Evolutionary conservation across 2,329 filamentous ascomycete genomes (phyloP).

Genomic region (Xylaria digitata): DNA sequence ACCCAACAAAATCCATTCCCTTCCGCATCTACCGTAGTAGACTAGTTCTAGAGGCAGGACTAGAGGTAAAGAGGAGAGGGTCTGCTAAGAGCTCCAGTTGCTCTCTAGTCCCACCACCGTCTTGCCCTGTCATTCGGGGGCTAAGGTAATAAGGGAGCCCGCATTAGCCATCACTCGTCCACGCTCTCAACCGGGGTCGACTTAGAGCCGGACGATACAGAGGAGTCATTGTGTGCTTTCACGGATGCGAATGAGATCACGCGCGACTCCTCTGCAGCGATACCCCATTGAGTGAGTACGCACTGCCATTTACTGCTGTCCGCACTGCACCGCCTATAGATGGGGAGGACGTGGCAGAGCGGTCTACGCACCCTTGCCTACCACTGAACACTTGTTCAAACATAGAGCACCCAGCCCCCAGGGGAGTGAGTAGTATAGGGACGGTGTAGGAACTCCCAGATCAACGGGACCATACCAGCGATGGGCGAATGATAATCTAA

Average conservation of each 20-base stretch:
- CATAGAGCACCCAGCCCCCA: conserved; percentile 17
- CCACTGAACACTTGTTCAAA: conserved; percentile 31
- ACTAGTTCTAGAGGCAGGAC: conserved; percentile 21
- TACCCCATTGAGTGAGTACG: conserved; percentile 17
- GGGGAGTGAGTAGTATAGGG: background rate
- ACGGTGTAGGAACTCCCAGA: conserved; percentile 22
- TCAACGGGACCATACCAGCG: conserved; percentile 6
- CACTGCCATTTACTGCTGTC: conserved; percentile 20
- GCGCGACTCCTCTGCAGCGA: conserved; percentile 26
- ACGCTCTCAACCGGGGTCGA: conserved; percentile 38
- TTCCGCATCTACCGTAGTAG: conserved; percentile 27
- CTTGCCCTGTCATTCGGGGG: conserved; percentile 33
- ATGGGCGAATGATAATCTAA: conserved; percentile 14
- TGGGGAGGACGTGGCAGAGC: conserved; percentile 35
- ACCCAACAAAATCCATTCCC: conserved; percentile 44
- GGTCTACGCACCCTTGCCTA: conserved; percentile 31
- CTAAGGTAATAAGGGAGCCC: conserved; percentile 31
- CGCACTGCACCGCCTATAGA: conserved; percentile 8
- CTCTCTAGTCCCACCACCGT: conserved; percentile 29
- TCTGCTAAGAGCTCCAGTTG: conserved; percentile 14
- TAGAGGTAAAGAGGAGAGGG: conserved; percentile 12
- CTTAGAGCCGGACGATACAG: conserved; percentile 29
- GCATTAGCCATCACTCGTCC: conserved; percentile 42
- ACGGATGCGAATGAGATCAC: conserved; percentile 34
- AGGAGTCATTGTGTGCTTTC: conserved; percentile 40